These are phyloP conservation scores for Phoma sp. DNA, from an alignment of 2,329 filamentous ascomycete genomes.

Conservation along the genomic window DNA sequence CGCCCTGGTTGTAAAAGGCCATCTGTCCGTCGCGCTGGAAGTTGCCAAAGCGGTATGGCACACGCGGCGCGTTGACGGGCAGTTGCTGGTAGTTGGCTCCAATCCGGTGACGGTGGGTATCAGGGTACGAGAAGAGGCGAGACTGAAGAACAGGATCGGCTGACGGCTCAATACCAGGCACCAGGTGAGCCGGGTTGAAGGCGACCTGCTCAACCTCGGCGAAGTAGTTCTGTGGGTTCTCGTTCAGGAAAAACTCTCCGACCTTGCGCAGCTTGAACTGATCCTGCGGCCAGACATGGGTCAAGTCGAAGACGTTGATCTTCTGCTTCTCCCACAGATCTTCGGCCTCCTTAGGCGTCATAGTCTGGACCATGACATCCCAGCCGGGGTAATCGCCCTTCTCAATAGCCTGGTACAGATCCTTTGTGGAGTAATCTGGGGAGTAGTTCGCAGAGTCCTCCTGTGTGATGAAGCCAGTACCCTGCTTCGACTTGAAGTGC, in stretches of 20 bases:
- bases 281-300: slow-evolving; percentile 61
- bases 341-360: slow-evolving; percentile 60
- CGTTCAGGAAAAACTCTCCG: slow-evolving; percentile 60
- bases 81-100: slow-evolving; percentile 66
- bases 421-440: slow-evolving; percentile 60
- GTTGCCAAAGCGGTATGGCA: slow-evolving; percentile 64
- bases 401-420: slow-evolving; percentile 59
- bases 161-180: slow-evolving; percentile 71
- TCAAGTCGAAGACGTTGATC: slow-evolving; percentile 62
- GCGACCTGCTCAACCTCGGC: slow-evolving; percentile 73
- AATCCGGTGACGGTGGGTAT: slow-evolving; percentile 65
- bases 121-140: slow-evolving; percentile 73
- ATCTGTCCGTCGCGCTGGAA: slow-evolving; percentile 77
- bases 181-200: slow-evolving; percentile 71
- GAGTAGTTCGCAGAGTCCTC: slow-evolving; percentile 58
- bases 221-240: slow-evolving; percentile 66
- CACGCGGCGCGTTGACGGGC: slow-evolving; percentile 59
- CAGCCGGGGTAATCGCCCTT: slow-evolving; percentile 60
- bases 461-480: slow-evolving; percentile 59
- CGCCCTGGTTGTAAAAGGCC: slow-evolving; percentile 70
- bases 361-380: slow-evolving; percentile 59
- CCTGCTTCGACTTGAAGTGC: slow-evolving; percentile 61
- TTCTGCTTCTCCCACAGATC: slow-evolving; percentile 59
- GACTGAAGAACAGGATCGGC: slow-evolving; percentile 73
- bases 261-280: slow-evolving; percentile 61